Conservation (phyloP, 1,284 basidiomycete species). For the Apiotrichum porosum region DNA sequence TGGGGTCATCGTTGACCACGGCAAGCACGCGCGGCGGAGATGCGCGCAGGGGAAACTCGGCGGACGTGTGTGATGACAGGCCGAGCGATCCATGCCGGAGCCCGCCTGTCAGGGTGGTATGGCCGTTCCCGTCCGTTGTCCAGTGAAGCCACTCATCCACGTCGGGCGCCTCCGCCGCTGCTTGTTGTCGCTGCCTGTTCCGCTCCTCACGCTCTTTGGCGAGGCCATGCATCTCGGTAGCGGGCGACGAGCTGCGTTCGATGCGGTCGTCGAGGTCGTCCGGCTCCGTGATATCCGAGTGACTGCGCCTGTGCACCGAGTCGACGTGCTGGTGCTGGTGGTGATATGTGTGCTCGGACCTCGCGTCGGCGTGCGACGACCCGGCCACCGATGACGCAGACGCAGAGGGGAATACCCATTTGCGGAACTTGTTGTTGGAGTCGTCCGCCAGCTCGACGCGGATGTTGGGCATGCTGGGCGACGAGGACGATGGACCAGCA, state of each 20-base stretch:
- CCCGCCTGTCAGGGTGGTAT: too few relatives aligned
- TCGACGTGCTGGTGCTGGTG: too few relatives aligned
- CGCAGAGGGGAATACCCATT: conserved; percentile 12
- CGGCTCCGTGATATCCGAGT: not conserved
- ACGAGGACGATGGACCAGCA: too few relatives aligned
- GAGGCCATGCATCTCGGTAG: not conserved
- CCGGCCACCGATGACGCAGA: not conserved
- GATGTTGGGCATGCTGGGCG: not conserved
- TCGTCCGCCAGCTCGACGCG: conserved; percentile 4
- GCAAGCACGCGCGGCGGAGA: conserved; percentile 3
- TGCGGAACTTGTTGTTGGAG: conserved; percentile 15
- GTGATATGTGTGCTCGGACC: too few relatives aligned
- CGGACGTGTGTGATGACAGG: conserved; percentile 9
- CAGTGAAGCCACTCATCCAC: too few relatives aligned
- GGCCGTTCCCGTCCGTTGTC: too few relatives aligned
- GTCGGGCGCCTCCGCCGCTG: too few relatives aligned
- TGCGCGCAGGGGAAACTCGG: conserved; percentile 16
- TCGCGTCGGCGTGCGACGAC: too few relatives aligned
- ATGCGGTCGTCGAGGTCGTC: not conserved
- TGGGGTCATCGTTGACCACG: conserved; percentile 2
- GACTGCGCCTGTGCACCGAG: conserved; percentile 1
- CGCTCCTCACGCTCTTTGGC: not conserved
- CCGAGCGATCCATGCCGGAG: too few relatives aligned
- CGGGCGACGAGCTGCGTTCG: not conserved
- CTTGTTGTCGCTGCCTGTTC: not conserved